phyloP scores from a whole-genome alignment of 176 grass and related monocot genomes.

The Poa pratensis region DNA sequence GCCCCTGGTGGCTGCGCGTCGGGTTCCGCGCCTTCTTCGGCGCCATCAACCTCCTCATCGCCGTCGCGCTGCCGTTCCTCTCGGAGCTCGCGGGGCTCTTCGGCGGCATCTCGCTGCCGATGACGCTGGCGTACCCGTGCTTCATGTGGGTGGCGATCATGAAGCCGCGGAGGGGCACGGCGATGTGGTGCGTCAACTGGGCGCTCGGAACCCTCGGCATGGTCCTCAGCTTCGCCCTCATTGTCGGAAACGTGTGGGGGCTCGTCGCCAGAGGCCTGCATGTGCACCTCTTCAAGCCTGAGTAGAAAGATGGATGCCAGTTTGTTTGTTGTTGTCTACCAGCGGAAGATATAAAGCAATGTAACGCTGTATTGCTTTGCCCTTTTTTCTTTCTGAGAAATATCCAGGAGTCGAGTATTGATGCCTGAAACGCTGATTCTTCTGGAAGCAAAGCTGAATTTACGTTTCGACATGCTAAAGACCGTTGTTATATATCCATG shows the following conservation, averaged over 20 bases:
- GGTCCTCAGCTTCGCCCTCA: conserved; percentile 64
- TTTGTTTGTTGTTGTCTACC: neutral
- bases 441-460: neutral
- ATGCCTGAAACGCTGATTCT: neutral
- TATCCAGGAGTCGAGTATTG: neutral
- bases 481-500: neutral
- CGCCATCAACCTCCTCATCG: conserved; percentile 58
- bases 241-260: conserved; percentile 68
- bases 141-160: conserved; percentile 95
- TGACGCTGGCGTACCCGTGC: conserved; percentile 89
- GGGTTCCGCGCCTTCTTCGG: conserved; percentile 67
- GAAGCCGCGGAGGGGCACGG: conserved; percentile 60
- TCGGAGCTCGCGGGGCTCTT: conserved; percentile 68
- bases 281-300: conserved; percentile 71
- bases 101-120: conserved; percentile 77
- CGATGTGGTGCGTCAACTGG: conserved; percentile 81
- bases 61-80: conserved; percentile 85
- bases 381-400: neutral
- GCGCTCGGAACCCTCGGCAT: conserved; percentile 68
- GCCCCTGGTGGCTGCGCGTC: conserved; percentile 74
- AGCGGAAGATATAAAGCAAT: neutral
- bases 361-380: neutral
- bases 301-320: conserved; percentile 30
- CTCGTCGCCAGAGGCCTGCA: conserved; percentile 62
- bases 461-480: neutral